Conservation (phyloP, 148 eudicot genomes). For the Talinum fruticosum region DNA sequence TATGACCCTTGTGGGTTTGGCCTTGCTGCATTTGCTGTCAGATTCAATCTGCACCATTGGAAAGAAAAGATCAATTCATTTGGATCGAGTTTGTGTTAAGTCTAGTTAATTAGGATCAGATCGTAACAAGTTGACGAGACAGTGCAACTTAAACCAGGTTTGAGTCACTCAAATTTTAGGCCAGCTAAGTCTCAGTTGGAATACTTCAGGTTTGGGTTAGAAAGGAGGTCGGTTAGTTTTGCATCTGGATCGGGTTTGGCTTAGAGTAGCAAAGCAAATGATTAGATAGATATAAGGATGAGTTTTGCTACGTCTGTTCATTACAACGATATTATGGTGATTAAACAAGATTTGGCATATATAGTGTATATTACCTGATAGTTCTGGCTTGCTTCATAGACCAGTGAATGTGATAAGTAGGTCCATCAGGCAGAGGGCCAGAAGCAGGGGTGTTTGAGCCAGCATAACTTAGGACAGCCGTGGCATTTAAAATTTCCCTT, state of each 20-base stretch:
- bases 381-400: slow-evolving; percentile 91
- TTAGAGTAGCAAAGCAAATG: no score
- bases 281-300: no score
- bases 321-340: no score
- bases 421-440: slow-evolving; percentile 56
- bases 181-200: no score
- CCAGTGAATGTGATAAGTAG: slow-evolving; percentile 69
- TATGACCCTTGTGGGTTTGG: slow-evolving; percentile 85
- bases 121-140: no score
- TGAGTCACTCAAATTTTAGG: no score
- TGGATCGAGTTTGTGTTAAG: not conserved
- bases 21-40: slow-evolving; percentile 87
- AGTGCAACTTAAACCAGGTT: no score
- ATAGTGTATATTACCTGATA: slow-evolving; percentile 42
- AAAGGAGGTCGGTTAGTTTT: no score
- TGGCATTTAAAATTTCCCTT: slow-evolving; percentile 39
- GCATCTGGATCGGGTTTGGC: no score
- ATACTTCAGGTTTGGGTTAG: no score
- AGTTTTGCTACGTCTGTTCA: no score
- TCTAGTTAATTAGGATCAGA: not conserved
- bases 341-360: no score
- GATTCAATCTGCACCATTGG: slow-evolving; percentile 45
- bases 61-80: not conserved
- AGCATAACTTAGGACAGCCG: slow-evolving; percentile 47
- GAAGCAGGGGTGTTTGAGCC: slow-evolving; percentile 44